phyloP scores from a whole-genome alignment of 129 eudicot species.

The Solidago caesia region DNA sequence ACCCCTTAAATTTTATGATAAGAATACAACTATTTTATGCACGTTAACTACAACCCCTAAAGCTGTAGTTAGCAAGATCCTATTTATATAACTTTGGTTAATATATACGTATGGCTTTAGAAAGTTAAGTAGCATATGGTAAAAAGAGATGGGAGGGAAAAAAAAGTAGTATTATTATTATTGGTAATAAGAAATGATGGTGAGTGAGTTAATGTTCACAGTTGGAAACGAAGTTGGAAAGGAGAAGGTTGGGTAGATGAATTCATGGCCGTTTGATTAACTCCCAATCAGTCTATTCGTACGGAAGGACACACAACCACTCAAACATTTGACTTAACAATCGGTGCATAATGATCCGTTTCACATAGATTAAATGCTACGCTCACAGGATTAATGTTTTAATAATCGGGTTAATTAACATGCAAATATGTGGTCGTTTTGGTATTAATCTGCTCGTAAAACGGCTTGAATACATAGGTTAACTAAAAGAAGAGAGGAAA shows the following conservation, averaged over 20 bases:
- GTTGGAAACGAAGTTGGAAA: slow-evolving; percentile 25
- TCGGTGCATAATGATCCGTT: slow-evolving; percentile 15
- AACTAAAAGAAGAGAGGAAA: too few relatives aligned
- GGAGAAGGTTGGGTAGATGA: slow-evolving; percentile 35
- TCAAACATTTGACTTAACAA: slow-evolving; percentile 3
- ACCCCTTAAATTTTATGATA: too few relatives aligned
- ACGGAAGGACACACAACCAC: slow-evolving; percentile 1
- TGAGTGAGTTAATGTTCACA: slow-evolving; percentile 13
- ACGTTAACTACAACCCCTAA: too few relatives aligned
- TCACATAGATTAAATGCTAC: neutral
- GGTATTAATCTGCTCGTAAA: too few relatives aligned
- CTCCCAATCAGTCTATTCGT: slow-evolving; percentile 24
- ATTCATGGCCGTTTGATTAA: slow-evolving; percentile 31
- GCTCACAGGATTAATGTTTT: too few relatives aligned
- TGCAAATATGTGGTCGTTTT: too few relatives aligned
- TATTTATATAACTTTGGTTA: too few relatives aligned
- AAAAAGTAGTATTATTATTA: too few relatives aligned
- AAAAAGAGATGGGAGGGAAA: neutral
- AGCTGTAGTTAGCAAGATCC: too few relatives aligned
- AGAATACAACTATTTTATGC: too few relatives aligned
- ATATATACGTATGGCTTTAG: neutral
- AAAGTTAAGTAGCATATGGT: neutral
- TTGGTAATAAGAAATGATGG: neutral
- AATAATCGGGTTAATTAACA: too few relatives aligned
- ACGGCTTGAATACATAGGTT: too few relatives aligned